phyloP scores from a whole-genome alignment of 345 rosid species.

The Camelina hispida region DNA sequence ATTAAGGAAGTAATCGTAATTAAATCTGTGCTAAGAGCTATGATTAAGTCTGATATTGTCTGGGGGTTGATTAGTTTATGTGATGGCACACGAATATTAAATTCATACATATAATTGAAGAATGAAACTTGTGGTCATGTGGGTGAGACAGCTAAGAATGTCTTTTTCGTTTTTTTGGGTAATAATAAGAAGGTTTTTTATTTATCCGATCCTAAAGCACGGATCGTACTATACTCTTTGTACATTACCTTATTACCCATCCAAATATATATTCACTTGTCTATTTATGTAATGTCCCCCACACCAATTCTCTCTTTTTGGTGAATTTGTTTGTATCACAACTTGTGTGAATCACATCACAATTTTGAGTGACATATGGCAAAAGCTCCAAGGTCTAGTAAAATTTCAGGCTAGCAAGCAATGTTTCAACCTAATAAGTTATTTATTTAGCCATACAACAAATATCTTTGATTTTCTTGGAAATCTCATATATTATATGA shows the following conservation, averaged over 20 bases:
- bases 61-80: conserved; percentile 33
- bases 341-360: too few species aligned
- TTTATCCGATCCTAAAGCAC: conserved; percentile 39
- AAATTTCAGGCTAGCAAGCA: too few species aligned
- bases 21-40: conserved; percentile 25
- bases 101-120: conserved; percentile 36
- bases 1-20: conserved; percentile 41
- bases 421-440: too few species aligned
- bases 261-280: conserved; percentile 13
- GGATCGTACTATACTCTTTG: conserved; percentile 45
- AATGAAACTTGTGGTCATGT: conserved; percentile 42
- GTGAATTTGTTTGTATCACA: too few species aligned
- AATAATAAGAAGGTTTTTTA: background rate
- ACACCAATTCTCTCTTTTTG: background rate
- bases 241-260: conserved; percentile 37
- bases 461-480: too few species aligned
- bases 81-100: conserved; percentile 34
- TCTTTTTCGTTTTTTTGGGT: conserved; percentile 24
- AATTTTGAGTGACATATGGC: too few species aligned
- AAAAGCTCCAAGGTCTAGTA: too few species aligned
- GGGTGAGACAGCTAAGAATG: conserved; percentile 48
- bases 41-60: conserved; percentile 40
- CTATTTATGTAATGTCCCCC: conserved; percentile 11
- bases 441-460: too few species aligned
- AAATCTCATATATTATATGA: background rate